Evolutionary conservation across 1,284 basidiomycete genomes (phyloP).

Genomic region (Thelephora terrestris): DNA sequence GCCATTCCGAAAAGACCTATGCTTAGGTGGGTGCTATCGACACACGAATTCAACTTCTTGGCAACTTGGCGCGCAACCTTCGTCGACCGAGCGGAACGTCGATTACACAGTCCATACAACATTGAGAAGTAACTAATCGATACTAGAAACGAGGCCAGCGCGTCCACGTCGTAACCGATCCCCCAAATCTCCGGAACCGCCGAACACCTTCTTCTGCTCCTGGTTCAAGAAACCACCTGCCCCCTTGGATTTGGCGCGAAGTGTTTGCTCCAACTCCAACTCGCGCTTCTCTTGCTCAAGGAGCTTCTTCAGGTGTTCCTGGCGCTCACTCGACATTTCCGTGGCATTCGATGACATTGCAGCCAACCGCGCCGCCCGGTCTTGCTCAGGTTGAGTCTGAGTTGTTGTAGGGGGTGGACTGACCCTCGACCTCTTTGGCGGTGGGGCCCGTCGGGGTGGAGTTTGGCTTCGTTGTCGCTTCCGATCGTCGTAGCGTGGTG

Average conservation of each 20-base stretch:
- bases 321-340: slow-evolving; percentile 54
- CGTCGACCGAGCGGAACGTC: too few relatives aligned
- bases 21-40: too few relatives aligned
- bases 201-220: slow-evolving; percentile 72
- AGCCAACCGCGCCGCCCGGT: slow-evolving; percentile 75
- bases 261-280: slow-evolving; percentile 50
- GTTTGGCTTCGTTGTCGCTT: slow-evolving; percentile 43
- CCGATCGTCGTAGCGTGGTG: slow-evolving; percentile 17
- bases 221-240: slow-evolving; percentile 63
- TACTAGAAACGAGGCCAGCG: slow-evolving; percentile 41
- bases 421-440: slow-evolving; percentile 32
- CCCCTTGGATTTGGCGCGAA: slow-evolving; percentile 54
- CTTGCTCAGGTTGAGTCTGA: slow-evolving; percentile 28
- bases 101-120: too few relatives aligned
- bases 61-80: too few relatives aligned
- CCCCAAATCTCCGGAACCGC: slow-evolving; percentile 64
- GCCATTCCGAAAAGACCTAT: too few relatives aligned
- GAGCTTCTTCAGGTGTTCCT: slow-evolving; percentile 50
- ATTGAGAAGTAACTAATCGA: too few relatives aligned
- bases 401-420: slow-evolving; percentile 26
- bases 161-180: slow-evolving; percentile 63
- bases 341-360: slow-evolving; percentile 76
- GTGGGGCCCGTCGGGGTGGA: slow-evolving; percentile 17
- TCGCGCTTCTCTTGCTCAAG: slow-evolving; percentile 68
- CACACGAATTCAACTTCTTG: too few relatives aligned